Conservation (phyloP, 768 basidiomycete species). For the Amanita exitialis region DNA sequence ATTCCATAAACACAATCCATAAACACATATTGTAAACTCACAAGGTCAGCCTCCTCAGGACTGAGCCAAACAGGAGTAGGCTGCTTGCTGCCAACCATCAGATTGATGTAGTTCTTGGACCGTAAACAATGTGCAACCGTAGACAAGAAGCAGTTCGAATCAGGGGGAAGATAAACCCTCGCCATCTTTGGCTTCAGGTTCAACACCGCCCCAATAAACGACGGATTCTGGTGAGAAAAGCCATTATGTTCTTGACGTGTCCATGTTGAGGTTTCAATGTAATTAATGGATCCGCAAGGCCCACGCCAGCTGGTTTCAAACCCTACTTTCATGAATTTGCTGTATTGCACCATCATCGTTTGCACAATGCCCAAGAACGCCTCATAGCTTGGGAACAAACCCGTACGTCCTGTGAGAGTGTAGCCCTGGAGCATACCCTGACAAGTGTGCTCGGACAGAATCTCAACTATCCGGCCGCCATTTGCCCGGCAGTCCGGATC, state of each 20-base stretch:
- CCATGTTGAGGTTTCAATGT: slow-evolving; percentile 84
- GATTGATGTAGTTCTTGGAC: slow-evolving; percentile 78
- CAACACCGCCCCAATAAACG: slow-evolving; percentile 82
- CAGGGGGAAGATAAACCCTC: slow-evolving; percentile 82
- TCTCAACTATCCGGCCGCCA: slow-evolving; percentile 82
- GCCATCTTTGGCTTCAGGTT: slow-evolving; percentile 62
- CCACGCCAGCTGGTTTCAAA: slow-evolving; percentile 66
- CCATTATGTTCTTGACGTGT: slow-evolving; percentile 84
- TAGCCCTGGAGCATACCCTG: slow-evolving; percentile 92
- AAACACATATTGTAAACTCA: slow-evolving; percentile 15
- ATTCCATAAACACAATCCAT: slow-evolving; percentile 3
- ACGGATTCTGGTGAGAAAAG: slow-evolving; percentile 81
- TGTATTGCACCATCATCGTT: slow-evolving; percentile 86
- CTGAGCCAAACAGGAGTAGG: slow-evolving; percentile 72
- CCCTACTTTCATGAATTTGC: slow-evolving; percentile 83
- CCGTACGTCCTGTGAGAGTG: slow-evolving; percentile 80
- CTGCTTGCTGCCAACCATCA: slow-evolving; percentile 86
- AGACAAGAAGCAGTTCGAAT: slow-evolving; percentile 79
- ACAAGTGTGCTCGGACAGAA: slow-evolving; percentile 81
- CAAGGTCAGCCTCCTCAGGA: slow-evolving; percentile 64
- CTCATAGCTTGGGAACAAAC: slow-evolving; percentile 85
- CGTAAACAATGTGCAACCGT: slow-evolving; percentile 78
- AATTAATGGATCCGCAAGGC: slow-evolving; percentile 65
- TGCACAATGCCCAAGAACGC: slow-evolving; percentile 85
- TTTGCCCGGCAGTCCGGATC: slow-evolving; percentile 54